Evolutionary conservation across 1,139 yeast genomes (phyloP), one percentile per base, ranked within the genome.

Genomic region (Pichia sp.): DNA sequence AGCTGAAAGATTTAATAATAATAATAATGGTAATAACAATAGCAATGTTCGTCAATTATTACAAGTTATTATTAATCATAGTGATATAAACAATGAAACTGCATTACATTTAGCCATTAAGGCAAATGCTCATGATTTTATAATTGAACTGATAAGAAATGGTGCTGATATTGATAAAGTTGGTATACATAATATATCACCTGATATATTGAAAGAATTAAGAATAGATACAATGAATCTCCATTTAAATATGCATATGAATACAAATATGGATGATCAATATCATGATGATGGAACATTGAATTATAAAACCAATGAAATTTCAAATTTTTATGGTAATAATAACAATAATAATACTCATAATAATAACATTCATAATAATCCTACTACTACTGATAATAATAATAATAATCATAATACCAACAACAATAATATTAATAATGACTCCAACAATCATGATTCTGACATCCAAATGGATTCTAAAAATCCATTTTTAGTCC

Each of bases 61-160:
- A 50, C 73, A 71, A 46, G 79, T 80, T 56, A 80, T 83, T 32
- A 62, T 83, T 35, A 81, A 82, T 55, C 87, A 80, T 58, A 82
- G 76, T 54, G 92, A 83, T 62, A 73, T 71, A 12, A 70, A 76
- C 50, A 89, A 90, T 6, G 82, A 82, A 52, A 80, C 89, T 0
- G 80, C 85, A 30, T 63, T 82, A 42, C 87, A 82, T 55, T 63
- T 83, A 40, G 85, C 89, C 6, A 68, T 76, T 3, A 71, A 71
- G 49, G 61, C 72, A 8, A 68, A 67, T 10, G 38, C 58, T 4
- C 54, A 54, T 5, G 67, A 64, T 37, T 59, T 79, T 34, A 70
- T 70, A 4, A 66, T 67, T 42, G 42, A 47, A 33, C 42, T 59
- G 30, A 28, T 59, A 20, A 42, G 43, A 33, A 40, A 51, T 49